These are phyloP conservation scores for Alisma plantagoaquatica DNA, from an alignment of 106 monocot genomes.

Conservation along the genomic window DNA sequence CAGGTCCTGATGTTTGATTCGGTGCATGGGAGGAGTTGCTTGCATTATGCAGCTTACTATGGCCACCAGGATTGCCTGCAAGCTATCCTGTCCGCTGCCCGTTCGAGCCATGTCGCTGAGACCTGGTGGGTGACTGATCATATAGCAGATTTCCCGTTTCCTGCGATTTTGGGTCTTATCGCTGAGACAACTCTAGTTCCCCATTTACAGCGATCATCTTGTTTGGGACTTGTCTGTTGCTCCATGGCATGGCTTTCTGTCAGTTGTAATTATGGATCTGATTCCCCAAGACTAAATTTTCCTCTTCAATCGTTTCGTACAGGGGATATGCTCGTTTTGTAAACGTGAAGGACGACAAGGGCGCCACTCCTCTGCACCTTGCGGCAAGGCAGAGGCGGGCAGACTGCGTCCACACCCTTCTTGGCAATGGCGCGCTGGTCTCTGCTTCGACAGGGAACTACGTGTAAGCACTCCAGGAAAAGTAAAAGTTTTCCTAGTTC, in stretches of 20 bases:
- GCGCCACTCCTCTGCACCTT: slow-evolving; percentile 89
- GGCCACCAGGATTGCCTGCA: slow-evolving; percentile 79
- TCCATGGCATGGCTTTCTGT: background rate
- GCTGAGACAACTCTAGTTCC: no score
- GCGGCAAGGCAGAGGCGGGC: slow-evolving; percentile 56
- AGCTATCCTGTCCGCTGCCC: slow-evolving; percentile 58
- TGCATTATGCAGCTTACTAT: slow-evolving; percentile 85
- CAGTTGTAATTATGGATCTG: background rate
- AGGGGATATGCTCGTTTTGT: slow-evolving; percentile 98
- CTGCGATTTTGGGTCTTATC: no score
- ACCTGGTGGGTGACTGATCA: slow-evolving; percentile 47
- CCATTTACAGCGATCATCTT: background rate
- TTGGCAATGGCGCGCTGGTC: slow-evolving; percentile 85
- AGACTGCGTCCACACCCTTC: slow-evolving; percentile 48
- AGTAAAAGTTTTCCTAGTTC: no score
- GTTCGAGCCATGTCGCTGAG: slow-evolving; percentile 46
- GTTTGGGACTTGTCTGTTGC: background rate
- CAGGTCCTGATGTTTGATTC: slow-evolving; percentile 95
- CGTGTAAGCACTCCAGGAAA: slow-evolving; percentile 63
- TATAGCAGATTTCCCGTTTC: background rate
- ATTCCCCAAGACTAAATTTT: no score
- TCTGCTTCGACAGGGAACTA: slow-evolving; percentile 57
- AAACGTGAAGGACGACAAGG: slow-evolving; percentile 74
- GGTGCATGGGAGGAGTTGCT: slow-evolving; percentile 66
- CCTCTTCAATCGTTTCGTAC: no score